Base-by-base conservation (phyloP, 257 asterid genomes). In the Solanum paucissectum region DNA sequence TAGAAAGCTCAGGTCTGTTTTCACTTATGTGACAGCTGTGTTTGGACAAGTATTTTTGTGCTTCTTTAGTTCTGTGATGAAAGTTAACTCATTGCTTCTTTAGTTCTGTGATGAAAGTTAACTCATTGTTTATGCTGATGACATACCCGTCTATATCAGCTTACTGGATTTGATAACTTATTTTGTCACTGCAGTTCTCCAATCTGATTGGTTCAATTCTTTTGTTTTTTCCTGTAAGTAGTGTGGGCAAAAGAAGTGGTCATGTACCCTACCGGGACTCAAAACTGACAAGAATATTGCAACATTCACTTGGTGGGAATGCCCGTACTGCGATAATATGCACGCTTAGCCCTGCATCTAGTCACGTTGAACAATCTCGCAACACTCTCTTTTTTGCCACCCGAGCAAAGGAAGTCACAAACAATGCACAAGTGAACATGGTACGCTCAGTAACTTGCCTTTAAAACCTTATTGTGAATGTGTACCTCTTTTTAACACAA, bases 251-350 rank as follows among this genome's bases (percentile, higher is more conserved):
- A 94, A 87, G 96, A 93, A 95, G 96, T 87, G 99, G 99, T 40
- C 99, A 96, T 91, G 90, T 96, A 89, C 98, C 98, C 36, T 96
- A 96, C 86, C 90, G 99, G 76, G 98, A 96, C 90, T 96, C 99
- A 42, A 96, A 95, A 94, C 97, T 96, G 88, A 96, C 99, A 83
- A 94, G 99, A 82, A 96, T 96, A 91, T 89, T 96, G 93, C 99
- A 96, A 92, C 99, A 95, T 91, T 95, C 99, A 46, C 92, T 96
- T 83, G 99, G 99, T 87, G 99, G 99, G 86, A 96, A 96, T 92
- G 99, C 99, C 46, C 96, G 98, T 37, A 96, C 99, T 52, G 99
- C 99, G 88, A 96, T 96, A 89, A 94, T 96, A 92, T 96, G 99
- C 91, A 95, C 99, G 23, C 90, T 96, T 91, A 95, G 99, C 87